Base-by-base conservation (phyloP, 176 grass and related monocot genomes). In the Cocos nucifera region DNA sequence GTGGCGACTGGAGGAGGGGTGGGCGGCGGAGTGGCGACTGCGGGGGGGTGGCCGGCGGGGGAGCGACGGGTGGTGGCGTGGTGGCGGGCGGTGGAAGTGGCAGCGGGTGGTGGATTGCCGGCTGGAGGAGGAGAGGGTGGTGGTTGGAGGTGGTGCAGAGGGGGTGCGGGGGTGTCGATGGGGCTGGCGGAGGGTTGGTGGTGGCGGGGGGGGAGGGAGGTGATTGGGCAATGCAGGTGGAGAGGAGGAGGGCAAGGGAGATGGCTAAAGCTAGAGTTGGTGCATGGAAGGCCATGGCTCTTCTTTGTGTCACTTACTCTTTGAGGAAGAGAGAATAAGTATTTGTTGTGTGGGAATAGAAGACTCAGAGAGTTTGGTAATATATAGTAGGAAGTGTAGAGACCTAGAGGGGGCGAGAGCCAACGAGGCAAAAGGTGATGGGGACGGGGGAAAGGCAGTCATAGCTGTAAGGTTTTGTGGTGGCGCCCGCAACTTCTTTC, bases 221-320 rank as follows among this genome's bases (percentile, higher is more conserved):
- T 2, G 75, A 24, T 58, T 78, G 75, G 49, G 75, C 75, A 69
- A 65, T 64, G 75, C 20, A 56, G 14, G 68, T 25, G 54, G 71
- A 76, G 61, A 72, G 49, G 61, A 72, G 49, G 66, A 85, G 26
- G 27, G 60, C 55, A 3, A 55, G 29, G 51, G 67, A 55, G 39
- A 82, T 65, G 76, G 24, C 71, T 65, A 84, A 50, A 70, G 59
- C 59, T 18, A 67, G 51, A 78, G 22, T 53, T 59, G 59, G n/a
- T 55, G 18, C 32, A 35, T 72, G 53, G 58, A 61, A 67, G 60
- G 58, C 67, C 71, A 61, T 63, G 35, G 35, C 35, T 44, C 35
- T 44, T 12, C 35, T 14, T 12, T 44, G 35, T 44, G 14, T 44
- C 35, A 14, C 35, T 44, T 44, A 7, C 32, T 35, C 32, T 35